Percentiles rank a stretch among this genome's conserved stretches.
These are phyloP conservation scores for Ogataea corticis DNA, from an alignment of 805 yeast genomes.

Conservation along the genomic window DNA sequence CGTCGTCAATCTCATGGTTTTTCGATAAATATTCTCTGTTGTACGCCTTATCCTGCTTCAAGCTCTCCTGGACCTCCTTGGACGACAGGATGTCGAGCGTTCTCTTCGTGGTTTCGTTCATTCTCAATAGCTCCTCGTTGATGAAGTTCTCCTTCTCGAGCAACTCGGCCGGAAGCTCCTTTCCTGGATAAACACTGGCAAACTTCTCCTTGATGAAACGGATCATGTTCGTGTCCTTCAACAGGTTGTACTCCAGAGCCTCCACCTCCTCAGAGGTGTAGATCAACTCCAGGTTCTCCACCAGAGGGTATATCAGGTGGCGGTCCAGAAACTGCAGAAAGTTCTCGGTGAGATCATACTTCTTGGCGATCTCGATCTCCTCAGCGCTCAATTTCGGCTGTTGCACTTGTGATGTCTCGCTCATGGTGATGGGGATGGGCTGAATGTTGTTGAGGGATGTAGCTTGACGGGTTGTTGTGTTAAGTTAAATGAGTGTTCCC, in stretches of 20 bases:
- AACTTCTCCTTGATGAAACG: slow-evolving; percentile 49
- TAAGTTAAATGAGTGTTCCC: not conserved
- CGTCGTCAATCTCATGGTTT: slow-evolving; percentile 47
- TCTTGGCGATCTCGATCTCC: slow-evolving; percentile 44
- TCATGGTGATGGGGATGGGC: not conserved
- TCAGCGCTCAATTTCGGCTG: slow-evolving; percentile 26
- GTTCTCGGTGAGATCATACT: slow-evolving; percentile 55
- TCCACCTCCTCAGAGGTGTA: slow-evolving; percentile 42
- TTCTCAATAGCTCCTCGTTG: slow-evolving; percentile 37
- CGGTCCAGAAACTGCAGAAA: slow-evolving; percentile 62
- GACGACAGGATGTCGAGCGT: slow-evolving; percentile 47
- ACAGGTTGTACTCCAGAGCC: slow-evolving; percentile 49
- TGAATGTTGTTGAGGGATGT: too few species aligned
- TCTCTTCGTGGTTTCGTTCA: slow-evolving; percentile 44
- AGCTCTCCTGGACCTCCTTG: slow-evolving; percentile 50
- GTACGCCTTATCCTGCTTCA: slow-evolving; percentile 56
- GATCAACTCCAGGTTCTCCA: slow-evolving; percentile 47
- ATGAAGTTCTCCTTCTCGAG: slow-evolving; percentile 41
- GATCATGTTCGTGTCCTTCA: slow-evolving; percentile 59
- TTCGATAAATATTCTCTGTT: slow-evolving; percentile 48
- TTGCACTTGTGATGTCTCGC: slow-evolving; percentile 9
- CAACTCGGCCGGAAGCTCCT: slow-evolving; percentile 43
- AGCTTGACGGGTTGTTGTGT: too few species aligned
- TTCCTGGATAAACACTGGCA: slow-evolving; percentile 40
- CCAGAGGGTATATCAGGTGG: slow-evolving; percentile 54